Evolutionary conservation across 345 rosid genomes (phyloP), one percentile per base, ranked within the genome.

Genomic region (Jatropha curcas): DNA sequence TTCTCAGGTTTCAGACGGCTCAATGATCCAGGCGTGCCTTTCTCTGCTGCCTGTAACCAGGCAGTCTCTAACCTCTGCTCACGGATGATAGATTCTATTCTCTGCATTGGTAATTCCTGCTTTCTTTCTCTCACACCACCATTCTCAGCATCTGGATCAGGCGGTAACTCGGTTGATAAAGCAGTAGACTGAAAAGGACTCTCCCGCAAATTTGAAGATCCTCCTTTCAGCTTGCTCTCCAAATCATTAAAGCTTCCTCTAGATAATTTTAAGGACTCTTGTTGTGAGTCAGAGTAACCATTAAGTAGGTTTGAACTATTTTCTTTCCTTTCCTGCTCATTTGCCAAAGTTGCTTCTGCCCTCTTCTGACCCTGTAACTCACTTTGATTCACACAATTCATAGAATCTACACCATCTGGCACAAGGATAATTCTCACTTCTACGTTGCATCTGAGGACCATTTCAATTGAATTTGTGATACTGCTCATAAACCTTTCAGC

Each of bases 31-130:
- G 91, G 86, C 28, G 90, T 87, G 76, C 92, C 92, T 84, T 92
- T 92, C 77, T 92, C 99, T 56, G 89, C 84, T 27, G 94, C 86
- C 77, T 95, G 99, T 82, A 95, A 81, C 99, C 98, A 95, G 17
- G 99, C 99, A 35, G 93, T 92, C 83, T 95, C 98, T 76, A 95
- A 82, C 78, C 88, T 86, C 80, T 95, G 99, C 81, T 95, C 99
- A 30, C 89, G 85, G 77, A 95, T 95, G 43, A 95, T 95, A 31
- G 98, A 90, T 86, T 95, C 99, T 78, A 91, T 85, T 79, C 98
- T 88, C 80, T 88, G 98, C 94, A 82, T 88, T 11, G 97, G 98
- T 59, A 86, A 68, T 71, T 83, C 90, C 74, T 75, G 81, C 75
- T 72, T 83, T 71, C 79, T 72, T 71, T 86, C 90, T 74, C 75